phyloP scores from a whole-genome alignment of 148 eudicot genomes.

The Spergularia marina region DNA sequence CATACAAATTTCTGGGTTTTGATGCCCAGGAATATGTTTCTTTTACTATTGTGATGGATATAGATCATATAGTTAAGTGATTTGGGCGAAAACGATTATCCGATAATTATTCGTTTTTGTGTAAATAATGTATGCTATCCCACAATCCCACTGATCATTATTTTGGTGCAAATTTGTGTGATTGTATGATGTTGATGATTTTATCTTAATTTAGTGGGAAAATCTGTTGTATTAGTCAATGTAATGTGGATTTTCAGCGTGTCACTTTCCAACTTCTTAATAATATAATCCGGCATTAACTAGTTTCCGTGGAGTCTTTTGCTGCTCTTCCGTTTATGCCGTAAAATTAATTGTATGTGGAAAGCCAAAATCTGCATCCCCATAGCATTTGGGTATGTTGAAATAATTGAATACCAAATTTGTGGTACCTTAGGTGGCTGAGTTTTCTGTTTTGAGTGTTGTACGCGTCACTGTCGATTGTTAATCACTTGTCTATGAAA shows the following conservation, averaged over 20 bases:
- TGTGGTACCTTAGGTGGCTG: neutral
- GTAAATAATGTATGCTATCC: neutral
- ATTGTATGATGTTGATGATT: neutral
- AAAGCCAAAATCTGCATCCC: no score
- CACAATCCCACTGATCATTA: neutral
- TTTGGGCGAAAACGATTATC: neutral
- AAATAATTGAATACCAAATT: neutral
- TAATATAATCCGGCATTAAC: no score
- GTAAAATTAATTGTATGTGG: neutral
- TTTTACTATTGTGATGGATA: neutral
- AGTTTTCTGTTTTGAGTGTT: neutral
- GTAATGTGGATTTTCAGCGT: no score
- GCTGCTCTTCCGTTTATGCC: neutral
- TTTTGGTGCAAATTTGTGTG: no score
- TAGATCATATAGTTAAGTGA: neutral
- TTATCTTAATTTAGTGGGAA: no score
- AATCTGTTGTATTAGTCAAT: no score
- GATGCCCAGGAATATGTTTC: neutral
- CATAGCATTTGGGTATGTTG: no score
- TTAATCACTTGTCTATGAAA: neutral
- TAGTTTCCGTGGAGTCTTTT: no score
- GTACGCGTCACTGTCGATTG: slow-evolving; percentile 4
- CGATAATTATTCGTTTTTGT: neutral
- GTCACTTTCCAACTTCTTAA: no score
- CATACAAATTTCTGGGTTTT: neutral